Evolutionary conservation across 306 rosid species (phyloP).

Genomic region (Vicia faba): DNA sequence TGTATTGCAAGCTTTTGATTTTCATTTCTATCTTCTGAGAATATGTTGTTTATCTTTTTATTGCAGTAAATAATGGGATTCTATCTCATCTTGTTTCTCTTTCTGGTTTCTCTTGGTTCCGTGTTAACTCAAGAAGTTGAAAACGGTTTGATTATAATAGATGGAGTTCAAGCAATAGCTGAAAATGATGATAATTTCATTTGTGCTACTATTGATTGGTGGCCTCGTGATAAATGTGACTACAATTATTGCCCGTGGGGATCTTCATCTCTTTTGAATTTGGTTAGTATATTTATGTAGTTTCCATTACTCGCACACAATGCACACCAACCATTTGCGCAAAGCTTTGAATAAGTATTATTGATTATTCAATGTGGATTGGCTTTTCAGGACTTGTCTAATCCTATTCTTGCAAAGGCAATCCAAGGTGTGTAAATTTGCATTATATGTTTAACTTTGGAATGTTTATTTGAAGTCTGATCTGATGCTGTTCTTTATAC

Average conservation of each 20-base stretch:
- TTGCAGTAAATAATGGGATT: constrained; percentile 61
- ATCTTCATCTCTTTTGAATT: constrained; percentile 59
- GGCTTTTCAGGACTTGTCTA: constrained; percentile 79
- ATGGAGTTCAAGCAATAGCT: constrained; percentile 59
- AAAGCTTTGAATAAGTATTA: constrained; percentile 26
- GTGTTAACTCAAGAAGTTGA: constrained; percentile 52
- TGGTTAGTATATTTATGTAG: constrained; percentile 53
- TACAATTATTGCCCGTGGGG: constrained; percentile 93
- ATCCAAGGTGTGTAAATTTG: constrained; percentile 64
- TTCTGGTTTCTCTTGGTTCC: constrained; percentile 53
- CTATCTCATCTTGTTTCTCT: constrained; percentile 51
- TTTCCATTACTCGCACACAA: constrained; percentile 3
- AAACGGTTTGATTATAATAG: constrained; percentile 50
- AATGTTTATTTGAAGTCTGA: constrained; percentile 30
- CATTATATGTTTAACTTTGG: constrained; percentile 15
- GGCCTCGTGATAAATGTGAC: constrained; percentile 90
- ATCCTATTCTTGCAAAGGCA: constrained; percentile 75
- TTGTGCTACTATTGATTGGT: constrained; percentile 99
- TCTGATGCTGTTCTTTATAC: constrained; percentile 35
- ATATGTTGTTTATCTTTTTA: constrained; percentile 2
- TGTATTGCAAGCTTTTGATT: not conserved
- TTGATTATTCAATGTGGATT: constrained; percentile 40
- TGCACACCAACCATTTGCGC: not conserved
- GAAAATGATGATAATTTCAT: constrained; percentile 70
- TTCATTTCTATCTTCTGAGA: not conserved